A percentile compares a stretch with the other conserved stretches of the same genome.
Evolutionary conservation across 78 protist genomes (phyloP).

Genomic region (Planoprotostelium fungivorum): DNA sequence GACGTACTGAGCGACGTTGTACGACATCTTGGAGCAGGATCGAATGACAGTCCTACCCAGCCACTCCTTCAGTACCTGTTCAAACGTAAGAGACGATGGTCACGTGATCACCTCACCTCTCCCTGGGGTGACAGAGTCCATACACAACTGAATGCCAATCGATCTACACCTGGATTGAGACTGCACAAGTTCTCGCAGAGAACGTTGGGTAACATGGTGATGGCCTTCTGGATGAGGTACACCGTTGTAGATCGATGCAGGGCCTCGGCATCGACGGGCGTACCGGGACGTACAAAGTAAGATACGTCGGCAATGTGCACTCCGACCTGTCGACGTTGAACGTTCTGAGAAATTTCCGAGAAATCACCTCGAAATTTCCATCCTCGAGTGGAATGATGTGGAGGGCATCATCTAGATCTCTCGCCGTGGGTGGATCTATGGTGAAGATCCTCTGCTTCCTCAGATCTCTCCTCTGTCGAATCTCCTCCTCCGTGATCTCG

Average conservation of each 20-base stretch:
- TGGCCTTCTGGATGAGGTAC: conserved; percentile 80
- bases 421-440: conserved; percentile 90
- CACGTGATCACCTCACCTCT: neutral
- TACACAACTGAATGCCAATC: conserved; percentile 82
- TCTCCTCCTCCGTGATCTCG: conserved; percentile 26
- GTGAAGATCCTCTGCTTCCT: conserved; percentile 65
- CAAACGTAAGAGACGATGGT: too few relatives aligned
- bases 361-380: conserved; percentile 31
- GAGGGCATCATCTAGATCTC: conserved; percentile 94
- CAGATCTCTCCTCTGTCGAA: conserved; percentile 60
- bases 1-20: conserved; percentile 74
- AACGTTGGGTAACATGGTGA: conserved; percentile 89
- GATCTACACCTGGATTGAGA: conserved; percentile 80
- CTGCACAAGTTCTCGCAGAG: conserved; percentile 84
- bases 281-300: conserved; percentile 63
- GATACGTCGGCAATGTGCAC: conserved; percentile 96
- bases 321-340: conserved; percentile 50
- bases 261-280: conserved; percentile 79
- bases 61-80: conserved; percentile 39
- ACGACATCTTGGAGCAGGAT: conserved; percentile 79
- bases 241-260: conserved; percentile 70
- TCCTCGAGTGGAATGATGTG: conserved; percentile 27
- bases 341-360: neutral
- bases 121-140: conserved; percentile 65
- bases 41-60: conserved; percentile 85